Percentiles rank a stretch among this genome's conserved stretches.
These are phyloP conservation scores for Colletotrichum costaricense DNA, from an alignment of 2,329 filamentous ascomycete genomes.

Conservation along the genomic window DNA sequence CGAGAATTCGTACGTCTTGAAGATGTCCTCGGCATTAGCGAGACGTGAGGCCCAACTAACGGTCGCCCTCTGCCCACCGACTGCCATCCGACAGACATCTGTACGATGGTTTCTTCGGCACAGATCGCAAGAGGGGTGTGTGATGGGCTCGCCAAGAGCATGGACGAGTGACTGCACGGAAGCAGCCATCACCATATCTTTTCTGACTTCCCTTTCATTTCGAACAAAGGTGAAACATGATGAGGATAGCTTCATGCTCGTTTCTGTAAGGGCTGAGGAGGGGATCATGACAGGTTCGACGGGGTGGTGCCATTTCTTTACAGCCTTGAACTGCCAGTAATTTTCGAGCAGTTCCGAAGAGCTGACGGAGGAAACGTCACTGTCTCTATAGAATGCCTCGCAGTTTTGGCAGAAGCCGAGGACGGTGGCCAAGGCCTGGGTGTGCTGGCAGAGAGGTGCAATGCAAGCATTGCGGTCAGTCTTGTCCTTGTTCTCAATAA, in stretches of 20 bases:
- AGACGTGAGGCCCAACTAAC: background rate
- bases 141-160: background rate
- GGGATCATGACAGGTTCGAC: conserved; percentile 3
- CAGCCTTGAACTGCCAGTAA: conserved; percentile 30
- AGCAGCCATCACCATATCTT: background rate
- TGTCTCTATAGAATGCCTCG: background rate
- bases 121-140: background rate
- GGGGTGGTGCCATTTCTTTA: background rate
- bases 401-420: conserved; percentile 26
- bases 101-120: background rate
- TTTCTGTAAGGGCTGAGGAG: background rate
- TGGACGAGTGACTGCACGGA: background rate
- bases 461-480: background rate
- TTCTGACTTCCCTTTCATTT: background rate
- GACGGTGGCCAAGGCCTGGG: background rate
- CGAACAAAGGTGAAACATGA: background rate
- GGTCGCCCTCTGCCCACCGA: background rate
- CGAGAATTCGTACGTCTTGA: background rate
- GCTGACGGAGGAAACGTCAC: background rate
- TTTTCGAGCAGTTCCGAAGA: background rate
- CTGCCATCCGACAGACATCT: background rate
- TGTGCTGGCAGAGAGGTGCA: conserved; percentile 14
- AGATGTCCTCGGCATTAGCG: background rate
- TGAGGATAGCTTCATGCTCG: background rate
- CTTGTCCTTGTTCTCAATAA: background rate